Base-by-base conservation (phyloP, 208 protist genomes). In the Porcisia deanei region DNA sequence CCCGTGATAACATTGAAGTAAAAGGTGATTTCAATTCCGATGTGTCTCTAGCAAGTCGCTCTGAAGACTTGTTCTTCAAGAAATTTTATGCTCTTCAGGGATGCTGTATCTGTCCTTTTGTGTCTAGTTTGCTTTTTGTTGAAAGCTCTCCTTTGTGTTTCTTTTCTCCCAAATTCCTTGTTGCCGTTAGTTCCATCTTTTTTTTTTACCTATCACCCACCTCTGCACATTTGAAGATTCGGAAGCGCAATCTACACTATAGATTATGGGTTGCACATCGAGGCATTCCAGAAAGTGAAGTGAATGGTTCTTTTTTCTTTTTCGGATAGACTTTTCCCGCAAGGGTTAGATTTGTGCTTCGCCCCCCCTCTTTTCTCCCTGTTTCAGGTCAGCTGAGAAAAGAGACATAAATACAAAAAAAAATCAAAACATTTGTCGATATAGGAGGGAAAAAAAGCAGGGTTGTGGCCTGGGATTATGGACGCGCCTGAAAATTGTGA, bases 301-400 rank as follows among this genome's bases (percentile, higher is more conserved):
- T 10, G 22, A 0, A 1, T 55, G 65, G 52, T 37, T 25, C 20
- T 70, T 70, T 1, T 47, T 39, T 49, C 59, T 72, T 47, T 60
- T 18, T 66, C 2, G n/a, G 78, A 82, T 82, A 82, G 78, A 82
- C 66, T 75, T 75, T 49, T 52, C 73, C 78, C 72, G 68, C 10
- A 74, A 82, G 73, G 78, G 78, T 75, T 82, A 82, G 78, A 82
- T 75, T 78, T 78, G 41, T 34, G 18, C 49, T 63, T 73, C 69
- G 34, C 25, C 58, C 41, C 65, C 16, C 53, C 37, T 66, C 49
- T 75, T 67, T 34, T 74, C 37, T 52, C 14, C 34, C 0, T 18
- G 70, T 55, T 25, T 64, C 0, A 12, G 3, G n/a, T 54, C 1
- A 9, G 43, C 34, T 30, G 20, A n/a, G 10, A 80, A 73, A 66